Conservation (phyloP, 306 rosid genomes). For the Inga leiocalycina region DNA sequence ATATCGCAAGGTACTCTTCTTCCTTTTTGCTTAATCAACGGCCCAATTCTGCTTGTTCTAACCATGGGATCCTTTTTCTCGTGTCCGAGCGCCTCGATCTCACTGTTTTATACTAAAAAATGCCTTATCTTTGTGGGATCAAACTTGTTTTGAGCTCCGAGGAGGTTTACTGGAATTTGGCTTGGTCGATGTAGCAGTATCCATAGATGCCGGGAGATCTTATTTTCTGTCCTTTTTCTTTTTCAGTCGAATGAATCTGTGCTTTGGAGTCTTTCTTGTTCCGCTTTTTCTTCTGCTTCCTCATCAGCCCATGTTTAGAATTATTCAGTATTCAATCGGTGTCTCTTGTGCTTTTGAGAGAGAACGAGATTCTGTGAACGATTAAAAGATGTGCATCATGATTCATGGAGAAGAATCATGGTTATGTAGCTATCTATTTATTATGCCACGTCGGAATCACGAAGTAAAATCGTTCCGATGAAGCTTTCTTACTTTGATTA, state of each 20-base stretch:
- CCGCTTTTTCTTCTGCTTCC: background rate
- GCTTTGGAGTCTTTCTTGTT: constrained; percentile 15
- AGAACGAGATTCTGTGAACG: background rate
- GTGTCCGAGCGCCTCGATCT: constrained; percentile 8
- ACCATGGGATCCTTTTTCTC: constrained; percentile 30
- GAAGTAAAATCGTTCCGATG: background rate
- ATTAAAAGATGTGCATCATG: background rate
- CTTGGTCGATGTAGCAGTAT: background rate
- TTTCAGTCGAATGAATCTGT: constrained; percentile 9
- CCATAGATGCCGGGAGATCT: background rate
- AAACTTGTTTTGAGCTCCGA: constrained; percentile 10
- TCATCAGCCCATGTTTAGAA: background rate
- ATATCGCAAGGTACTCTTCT: constrained; percentile 65
- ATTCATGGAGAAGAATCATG: background rate
- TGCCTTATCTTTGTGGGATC: constrained; percentile 29
- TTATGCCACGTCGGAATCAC: constrained; percentile 15
- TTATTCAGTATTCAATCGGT: constrained; percentile 8
- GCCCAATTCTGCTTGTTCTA: background rate
- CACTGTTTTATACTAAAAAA: constrained; percentile 24
- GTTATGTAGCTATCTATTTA: background rate
- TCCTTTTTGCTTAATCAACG: background rate
- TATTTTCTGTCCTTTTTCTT: background rate
- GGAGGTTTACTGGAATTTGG: background rate
- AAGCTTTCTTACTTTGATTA: constrained; percentile 19
- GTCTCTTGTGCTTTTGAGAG: background rate